Conservation (phyloP, 768 basidiomycete genomes). For the Boletus insuetus region DNA sequence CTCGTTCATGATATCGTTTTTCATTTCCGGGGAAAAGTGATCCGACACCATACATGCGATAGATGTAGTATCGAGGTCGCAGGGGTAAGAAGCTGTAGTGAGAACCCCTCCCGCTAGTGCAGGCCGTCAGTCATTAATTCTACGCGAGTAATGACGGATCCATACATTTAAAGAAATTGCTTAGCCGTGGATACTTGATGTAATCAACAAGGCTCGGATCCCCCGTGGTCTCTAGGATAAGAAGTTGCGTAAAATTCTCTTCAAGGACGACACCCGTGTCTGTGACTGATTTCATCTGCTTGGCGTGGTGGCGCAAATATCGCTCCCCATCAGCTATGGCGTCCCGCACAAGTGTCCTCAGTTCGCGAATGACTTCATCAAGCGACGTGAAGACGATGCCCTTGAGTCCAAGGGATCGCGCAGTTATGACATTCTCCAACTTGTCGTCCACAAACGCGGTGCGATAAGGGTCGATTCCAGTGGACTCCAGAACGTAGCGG, state of each 20-base stretch:
- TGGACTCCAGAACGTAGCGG: constrained; percentile 11
- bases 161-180: constrained; percentile 22
- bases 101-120: constrained; percentile 5
- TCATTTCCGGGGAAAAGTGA: constrained; percentile 7
- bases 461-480: constrained; percentile 16
- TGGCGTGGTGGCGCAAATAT: constrained; percentile 14
- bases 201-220: constrained; percentile 21
- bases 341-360: constrained; percentile 16
- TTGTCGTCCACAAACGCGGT: constrained; percentile 25
- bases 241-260: constrained; percentile 20
- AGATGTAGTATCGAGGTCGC: constrained; percentile 20
- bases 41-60: constrained; percentile 18
- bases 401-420: constrained; percentile 18
- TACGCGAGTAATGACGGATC: not conserved
- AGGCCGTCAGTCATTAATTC: not conserved
- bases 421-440: constrained; percentile 20
- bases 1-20: constrained; percentile 22
- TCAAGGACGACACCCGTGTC: constrained; percentile 12
- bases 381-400: constrained; percentile 19
- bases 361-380: constrained; percentile 10
- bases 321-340: constrained; percentile 12
- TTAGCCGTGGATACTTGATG: constrained; percentile 14
- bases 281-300: constrained; percentile 16
- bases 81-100: constrained; percentile 11
- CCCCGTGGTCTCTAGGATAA: constrained; percentile 17